These are phyloP conservation scores for Euphorbia peplus DNA, from an alignment of 345 rosid genomes.

Conservation along the genomic window DNA sequence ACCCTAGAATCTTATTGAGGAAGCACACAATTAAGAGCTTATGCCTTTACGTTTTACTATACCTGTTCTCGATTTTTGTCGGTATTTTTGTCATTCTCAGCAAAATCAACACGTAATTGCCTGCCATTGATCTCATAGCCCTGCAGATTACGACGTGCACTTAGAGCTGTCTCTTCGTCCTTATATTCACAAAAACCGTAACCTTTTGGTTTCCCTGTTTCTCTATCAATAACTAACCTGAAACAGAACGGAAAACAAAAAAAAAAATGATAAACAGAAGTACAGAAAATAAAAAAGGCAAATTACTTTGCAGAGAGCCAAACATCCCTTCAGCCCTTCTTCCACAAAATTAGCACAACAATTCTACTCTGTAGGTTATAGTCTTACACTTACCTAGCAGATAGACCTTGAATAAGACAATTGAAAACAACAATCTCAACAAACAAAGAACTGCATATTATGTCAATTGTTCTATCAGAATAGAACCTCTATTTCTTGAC, in stretches of 20 bases:
- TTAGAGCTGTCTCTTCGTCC: slow-evolving; percentile 95
- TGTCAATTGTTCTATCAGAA: not conserved
- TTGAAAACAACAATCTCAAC: not conserved
- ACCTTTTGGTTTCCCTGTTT: slow-evolving; percentile 98
- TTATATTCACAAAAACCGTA: slow-evolving; percentile 98
- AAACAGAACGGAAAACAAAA: slow-evolving; percentile 23
- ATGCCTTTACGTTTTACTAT: not conserved
- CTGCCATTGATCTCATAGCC: slow-evolving; percentile 93
- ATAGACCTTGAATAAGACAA: not conserved
- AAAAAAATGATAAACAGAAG: not conserved
- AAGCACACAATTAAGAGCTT: not conserved
- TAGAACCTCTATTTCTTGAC: not conserved
- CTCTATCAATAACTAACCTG: slow-evolving; percentile 93
- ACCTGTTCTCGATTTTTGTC: slow-evolving; percentile 83
- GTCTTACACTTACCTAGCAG: not conserved
- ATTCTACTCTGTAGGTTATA: not conserved
- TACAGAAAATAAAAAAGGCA: not conserved
- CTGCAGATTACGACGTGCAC: slow-evolving; percentile 98
- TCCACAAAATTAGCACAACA: not conserved
- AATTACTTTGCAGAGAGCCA: not conserved
- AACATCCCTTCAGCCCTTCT: not conserved
- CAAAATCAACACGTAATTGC: slow-evolving; percentile 95
- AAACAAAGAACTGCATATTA: not conserved
- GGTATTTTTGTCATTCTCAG: slow-evolving; percentile 93
- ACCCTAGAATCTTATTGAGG: not conserved